Conservation (phyloP, 345 rosid genomes). For the Salix viminalis region DNA sequence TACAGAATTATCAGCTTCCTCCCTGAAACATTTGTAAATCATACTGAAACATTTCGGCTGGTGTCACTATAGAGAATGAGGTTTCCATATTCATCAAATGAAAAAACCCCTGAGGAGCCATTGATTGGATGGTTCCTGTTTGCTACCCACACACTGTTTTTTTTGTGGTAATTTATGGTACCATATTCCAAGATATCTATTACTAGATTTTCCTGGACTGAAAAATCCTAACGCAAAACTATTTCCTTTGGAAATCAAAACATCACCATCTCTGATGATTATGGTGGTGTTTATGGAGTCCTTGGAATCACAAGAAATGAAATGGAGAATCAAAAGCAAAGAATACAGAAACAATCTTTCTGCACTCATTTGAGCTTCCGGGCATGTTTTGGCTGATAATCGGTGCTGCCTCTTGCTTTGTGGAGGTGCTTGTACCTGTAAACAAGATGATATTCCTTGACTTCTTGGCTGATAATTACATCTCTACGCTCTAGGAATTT, state of each 20-base stretch:
- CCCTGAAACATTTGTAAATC: neutral
- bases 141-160: constrained; percentile 12
- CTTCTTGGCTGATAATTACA: too few species aligned
- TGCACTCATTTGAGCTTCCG: neutral
- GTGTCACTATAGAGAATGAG: neutral
- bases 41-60: neutral
- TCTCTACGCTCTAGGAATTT: too few species aligned
- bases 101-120: constrained; percentile 3
- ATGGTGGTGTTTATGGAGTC: neutral
- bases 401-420: neutral
- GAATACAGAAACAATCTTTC: neutral
- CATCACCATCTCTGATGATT: neutral
- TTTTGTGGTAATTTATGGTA: neutral
- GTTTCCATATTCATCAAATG: neutral
- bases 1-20: too few species aligned
- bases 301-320: neutral
- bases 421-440: too few species aligned
- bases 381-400: neutral
- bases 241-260: neutral
- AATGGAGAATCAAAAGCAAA: neutral
- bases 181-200: neutral
- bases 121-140: constrained; percentile 9
- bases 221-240: constrained; percentile 10
- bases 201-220: constrained; percentile 7
- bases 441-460: too few species aligned